These are phyloP conservation scores for Chlorella vulgaris DNA, from an alignment of 139 green algal genomes.

Conservation along the genomic window DNA sequence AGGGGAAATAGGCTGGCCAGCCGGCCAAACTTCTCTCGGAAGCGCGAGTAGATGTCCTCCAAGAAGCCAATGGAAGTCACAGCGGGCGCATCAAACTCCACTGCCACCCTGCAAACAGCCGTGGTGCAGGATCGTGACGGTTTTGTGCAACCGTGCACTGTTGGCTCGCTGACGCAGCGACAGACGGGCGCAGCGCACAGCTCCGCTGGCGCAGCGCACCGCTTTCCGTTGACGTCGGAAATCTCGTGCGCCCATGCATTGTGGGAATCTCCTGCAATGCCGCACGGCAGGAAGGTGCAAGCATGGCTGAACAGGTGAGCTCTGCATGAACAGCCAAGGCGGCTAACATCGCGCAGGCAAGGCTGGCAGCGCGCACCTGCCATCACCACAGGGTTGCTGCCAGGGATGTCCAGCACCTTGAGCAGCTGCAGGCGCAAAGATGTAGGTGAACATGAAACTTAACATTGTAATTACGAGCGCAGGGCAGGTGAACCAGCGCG, in stretches of 20 bases:
- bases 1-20: slow-evolving; percentile 29
- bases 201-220: too few relatives aligned
- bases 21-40: slow-evolving; percentile 18
- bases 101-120: slow-evolving; percentile 14
- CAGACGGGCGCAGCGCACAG: too few relatives aligned
- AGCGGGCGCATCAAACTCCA: slow-evolving; percentile 32
- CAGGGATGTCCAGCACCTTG: slow-evolving; percentile 1
- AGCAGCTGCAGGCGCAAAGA: slow-evolving; percentile 30
- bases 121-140: neutral
- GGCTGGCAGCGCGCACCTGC: slow-evolving; percentile 34
- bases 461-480: too few relatives aligned
- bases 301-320: too few relatives aligned
- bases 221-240: too few relatives aligned
- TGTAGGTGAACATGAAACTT: too few relatives aligned
- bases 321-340: neutral
- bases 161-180: too few relatives aligned
- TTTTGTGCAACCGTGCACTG: neutral
- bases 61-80: slow-evolving; percentile 23
- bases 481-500: too few relatives aligned
- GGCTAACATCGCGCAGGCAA: slow-evolving; percentile 30
- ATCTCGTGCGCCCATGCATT: neutral
- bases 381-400: slow-evolving; percentile 38
- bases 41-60: slow-evolving; percentile 37
- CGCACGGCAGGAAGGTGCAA: neutral
- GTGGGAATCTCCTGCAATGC: neutral